Percentiles rank a stretch among this genome's conserved stretches.
phyloP scores from a whole-genome alignment of 352 stramenopile species.

The Peronospora destructor region DNA sequence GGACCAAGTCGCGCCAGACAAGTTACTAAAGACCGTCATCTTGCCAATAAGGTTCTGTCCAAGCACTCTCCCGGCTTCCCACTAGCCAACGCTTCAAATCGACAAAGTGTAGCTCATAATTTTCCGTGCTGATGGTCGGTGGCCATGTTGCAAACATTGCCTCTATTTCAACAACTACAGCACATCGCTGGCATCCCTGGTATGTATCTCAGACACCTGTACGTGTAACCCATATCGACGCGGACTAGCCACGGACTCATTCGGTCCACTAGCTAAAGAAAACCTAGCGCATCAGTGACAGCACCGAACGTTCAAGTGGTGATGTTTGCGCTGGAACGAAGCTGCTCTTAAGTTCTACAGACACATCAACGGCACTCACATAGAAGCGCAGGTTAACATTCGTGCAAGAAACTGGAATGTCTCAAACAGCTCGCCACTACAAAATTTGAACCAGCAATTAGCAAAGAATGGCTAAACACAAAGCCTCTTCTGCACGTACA shows the following conservation, averaged over 20 bases:
- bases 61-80: slow-evolving; percentile 16
- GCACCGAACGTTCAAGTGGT: slow-evolving; percentile 23
- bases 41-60: slow-evolving; percentile 10
- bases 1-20: slow-evolving; percentile 22
- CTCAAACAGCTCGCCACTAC: slow-evolving; percentile 18
- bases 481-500: too few relatives aligned
- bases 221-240: slow-evolving; percentile 19
- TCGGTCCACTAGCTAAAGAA: slow-evolving; percentile 20
- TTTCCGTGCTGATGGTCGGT: too few relatives aligned
- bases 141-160: too few relatives aligned
- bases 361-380: slow-evolving; percentile 10
- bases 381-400: slow-evolving; percentile 10
- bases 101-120: slow-evolving; percentile 11
- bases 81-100: slow-evolving; percentile 8
- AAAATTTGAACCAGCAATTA: slow-evolving; percentile 8
- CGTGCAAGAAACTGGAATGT: slow-evolving; percentile 10
- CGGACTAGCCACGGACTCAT: slow-evolving; percentile 21
- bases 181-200: slow-evolving; percentile 21
- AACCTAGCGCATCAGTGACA: slow-evolving; percentile 20
- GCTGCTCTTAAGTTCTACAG: slow-evolving; percentile 22
- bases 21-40: slow-evolving; percentile 17
- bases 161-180: not conserved
- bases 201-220: slow-evolving; percentile 24
- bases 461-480: too few relatives aligned
- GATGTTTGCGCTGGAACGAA: slow-evolving; percentile 27